Evolutionary conservation across 192 early-diverging fungal species (phyloP).

Genomic region (Gamsiella multidivaricata): DNA sequence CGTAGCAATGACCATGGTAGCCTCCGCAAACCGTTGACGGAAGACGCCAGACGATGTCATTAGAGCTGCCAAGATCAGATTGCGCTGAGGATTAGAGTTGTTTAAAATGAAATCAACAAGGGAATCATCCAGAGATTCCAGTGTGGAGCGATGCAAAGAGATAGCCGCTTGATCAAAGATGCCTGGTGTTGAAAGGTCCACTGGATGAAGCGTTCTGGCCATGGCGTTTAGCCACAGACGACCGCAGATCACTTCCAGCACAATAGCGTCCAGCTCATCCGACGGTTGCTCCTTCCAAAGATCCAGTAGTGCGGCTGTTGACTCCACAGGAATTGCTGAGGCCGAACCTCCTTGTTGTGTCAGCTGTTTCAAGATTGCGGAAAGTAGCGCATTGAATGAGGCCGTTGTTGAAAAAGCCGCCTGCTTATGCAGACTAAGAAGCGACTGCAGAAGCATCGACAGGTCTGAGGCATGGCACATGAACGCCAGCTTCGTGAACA

Average conservation of each 20-base stretch:
- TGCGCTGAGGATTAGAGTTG: constrained; percentile 20
- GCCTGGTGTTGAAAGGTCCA: constrained; percentile 22
- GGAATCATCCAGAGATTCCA: constrained; percentile 10
- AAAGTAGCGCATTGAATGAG: constrained; percentile 36
- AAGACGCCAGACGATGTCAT: constrained; percentile 15
- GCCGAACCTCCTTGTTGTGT: constrained; percentile 24
- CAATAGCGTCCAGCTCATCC: constrained; percentile 44
- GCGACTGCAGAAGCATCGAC: constrained; percentile 27
- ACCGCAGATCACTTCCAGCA: constrained; percentile 30
- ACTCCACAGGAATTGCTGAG: constrained; percentile 22
- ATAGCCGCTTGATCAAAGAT: constrained; percentile 37
- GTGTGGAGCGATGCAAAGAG: constrained; percentile 11
- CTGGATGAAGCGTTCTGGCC: constrained; percentile 3
- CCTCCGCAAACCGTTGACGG: constrained; percentile 23
- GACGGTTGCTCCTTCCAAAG: constrained; percentile 48
- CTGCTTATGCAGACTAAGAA: constrained; percentile 28
- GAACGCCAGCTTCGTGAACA: constrained; percentile 31
- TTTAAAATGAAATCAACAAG: constrained; percentile 42
- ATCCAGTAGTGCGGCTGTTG: constrained; percentile 31
- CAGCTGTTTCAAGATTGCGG: constrained; percentile 29
- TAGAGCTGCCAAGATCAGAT: constrained; percentile 31
- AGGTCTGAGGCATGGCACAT: constrained; percentile 36
- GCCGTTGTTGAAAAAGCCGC: constrained; percentile 25
- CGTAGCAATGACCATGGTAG: background rate
- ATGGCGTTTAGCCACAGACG: constrained; percentile 44